Evolutionary conservation across 106 monocot genomes (phyloP), one percentile per base, ranked within the genome.

Genomic region (Agapanthus africanus): DNA sequence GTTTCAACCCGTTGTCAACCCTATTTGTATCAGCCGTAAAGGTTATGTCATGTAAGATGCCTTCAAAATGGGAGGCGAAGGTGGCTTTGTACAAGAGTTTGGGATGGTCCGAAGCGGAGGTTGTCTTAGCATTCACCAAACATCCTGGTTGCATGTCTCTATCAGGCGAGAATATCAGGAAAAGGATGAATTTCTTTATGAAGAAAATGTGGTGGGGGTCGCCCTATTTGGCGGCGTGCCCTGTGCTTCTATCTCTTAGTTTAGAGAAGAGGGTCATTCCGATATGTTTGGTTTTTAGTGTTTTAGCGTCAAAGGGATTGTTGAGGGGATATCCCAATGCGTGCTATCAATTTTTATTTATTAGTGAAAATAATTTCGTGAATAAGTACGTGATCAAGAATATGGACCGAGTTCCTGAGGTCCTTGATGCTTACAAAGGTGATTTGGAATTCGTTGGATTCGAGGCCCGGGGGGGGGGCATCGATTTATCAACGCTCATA

Each of bases 261-360:
- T 59, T 88, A 4, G 79, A 82, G 81, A 79, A 69, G 65, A 84
- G 50, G 37, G 74, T 79, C 19, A 26, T 70, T 3, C 88, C 81
- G 1, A 68, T 79, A 68, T 84, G 74, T 28, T 38, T 54, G 13
- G 81, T 84, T 3, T 22, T 77, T n/a, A n/a, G n/a, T n/a, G n/a
- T n/a, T n/a, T n/a, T n/a, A n/a, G n/a, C n/a, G n/a, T n/a, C n/a
- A n/a, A 73, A 65, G 46, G 67, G 73, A 0, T 16, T 68, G 42
- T 6, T 68, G 6, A 38, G 34, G 2, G 32, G 37, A 27, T n/a
- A 26, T 11, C 26, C 47, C 32, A 33, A 39, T 18, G 38, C 8
- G 5, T 34, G 21, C 1, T 26, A 40, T 10, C 9, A 1, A 2
- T 34, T 28, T 1, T 37, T 88, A 37, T 15, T 62, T 7, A 37